Percentiles rank a stretch among this genome's conserved stretches.
phyloP scores from a whole-genome alignment of 1,284 basidiomycete genomes.

The Cutaneotrichosporon sp. region DNA sequence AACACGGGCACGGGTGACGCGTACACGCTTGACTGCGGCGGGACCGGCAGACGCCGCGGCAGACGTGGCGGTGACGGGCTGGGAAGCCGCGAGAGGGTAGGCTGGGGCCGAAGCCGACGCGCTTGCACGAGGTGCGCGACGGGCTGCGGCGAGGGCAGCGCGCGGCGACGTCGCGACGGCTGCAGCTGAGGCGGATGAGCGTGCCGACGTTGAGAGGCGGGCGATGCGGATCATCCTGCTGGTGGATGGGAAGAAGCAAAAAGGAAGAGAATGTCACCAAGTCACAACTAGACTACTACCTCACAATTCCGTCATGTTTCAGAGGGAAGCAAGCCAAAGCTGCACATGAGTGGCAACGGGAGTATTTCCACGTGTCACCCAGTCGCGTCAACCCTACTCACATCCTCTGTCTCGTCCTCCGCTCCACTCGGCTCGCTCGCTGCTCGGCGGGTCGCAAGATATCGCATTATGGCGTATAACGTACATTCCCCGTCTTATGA shows the following conservation, averaged over 20 bases:
- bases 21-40: not conserved
- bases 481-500: constrained; percentile 5
- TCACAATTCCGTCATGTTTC: not conserved
- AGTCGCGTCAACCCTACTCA: not conserved
- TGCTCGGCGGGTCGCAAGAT: not conserved
- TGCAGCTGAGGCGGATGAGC: not conserved
- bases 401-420: too few relatives aligned
- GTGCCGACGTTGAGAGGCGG: not conserved
- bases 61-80: constrained; percentile 3
- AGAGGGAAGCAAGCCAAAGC: not conserved
- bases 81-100: not conserved
- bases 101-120: constrained; percentile 10
- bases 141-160: constrained; percentile 16
- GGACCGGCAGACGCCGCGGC: not conserved
- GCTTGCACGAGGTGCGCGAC: constrained; percentile 11
- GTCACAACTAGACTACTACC: too few relatives aligned
- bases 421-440: not conserved
- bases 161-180: constrained; percentile 2
- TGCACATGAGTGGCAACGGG: constrained; percentile 7
- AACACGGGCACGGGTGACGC: not conserved
- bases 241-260: not conserved
- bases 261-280: too few relatives aligned
- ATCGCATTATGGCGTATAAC: constrained; percentile 8
- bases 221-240: not conserved
- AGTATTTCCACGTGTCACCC: not conserved